Conservation (phyloP, 345 rosid genomes). For the Populus ilicifolia region DNA sequence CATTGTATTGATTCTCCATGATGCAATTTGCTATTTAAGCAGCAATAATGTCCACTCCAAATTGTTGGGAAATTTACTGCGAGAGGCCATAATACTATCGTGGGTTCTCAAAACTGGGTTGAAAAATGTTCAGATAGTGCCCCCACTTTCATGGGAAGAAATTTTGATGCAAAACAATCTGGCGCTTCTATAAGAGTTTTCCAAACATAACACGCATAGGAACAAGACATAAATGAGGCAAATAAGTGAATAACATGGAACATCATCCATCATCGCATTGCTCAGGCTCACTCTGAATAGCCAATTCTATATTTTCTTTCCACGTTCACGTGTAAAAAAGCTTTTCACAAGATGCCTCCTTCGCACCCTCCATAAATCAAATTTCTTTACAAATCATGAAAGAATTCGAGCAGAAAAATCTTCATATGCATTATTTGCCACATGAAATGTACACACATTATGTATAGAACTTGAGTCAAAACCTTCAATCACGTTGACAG, state of each 20-base stretch:
- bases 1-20: neutral
- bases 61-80: neutral
- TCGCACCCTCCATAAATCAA: slow-evolving; percentile 26
- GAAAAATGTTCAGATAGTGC: neutral
- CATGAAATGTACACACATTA: slow-evolving; percentile 39
- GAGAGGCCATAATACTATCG: too few relatives aligned
- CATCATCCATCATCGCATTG: slow-evolving; percentile 10
- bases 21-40: neutral
- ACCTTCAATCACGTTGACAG: slow-evolving; percentile 17
- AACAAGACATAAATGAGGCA: neutral
- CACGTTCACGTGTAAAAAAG: slow-evolving; percentile 12
- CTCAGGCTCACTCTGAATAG: slow-evolving; percentile 3
- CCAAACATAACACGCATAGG: neutral
- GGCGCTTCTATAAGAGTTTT: neutral
- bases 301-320: slow-evolving; percentile 17
- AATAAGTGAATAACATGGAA: neutral
- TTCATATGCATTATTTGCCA: slow-evolving; percentile 36
- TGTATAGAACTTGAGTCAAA: slow-evolving; percentile 22
- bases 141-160: neutral
- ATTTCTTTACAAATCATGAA: slow-evolving; percentile 30
- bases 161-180: neutral
- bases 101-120: neutral
- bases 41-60: neutral
- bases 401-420: slow-evolving; percentile 24
- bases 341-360: slow-evolving; percentile 19